A percentile compares a stretch with the other conserved stretches of the same genome.
These are phyloP conservation scores for Epichloe sibirici DNA, from an alignment of 2,329 filamentous ascomycete genomes.

Conservation along the genomic window DNA sequence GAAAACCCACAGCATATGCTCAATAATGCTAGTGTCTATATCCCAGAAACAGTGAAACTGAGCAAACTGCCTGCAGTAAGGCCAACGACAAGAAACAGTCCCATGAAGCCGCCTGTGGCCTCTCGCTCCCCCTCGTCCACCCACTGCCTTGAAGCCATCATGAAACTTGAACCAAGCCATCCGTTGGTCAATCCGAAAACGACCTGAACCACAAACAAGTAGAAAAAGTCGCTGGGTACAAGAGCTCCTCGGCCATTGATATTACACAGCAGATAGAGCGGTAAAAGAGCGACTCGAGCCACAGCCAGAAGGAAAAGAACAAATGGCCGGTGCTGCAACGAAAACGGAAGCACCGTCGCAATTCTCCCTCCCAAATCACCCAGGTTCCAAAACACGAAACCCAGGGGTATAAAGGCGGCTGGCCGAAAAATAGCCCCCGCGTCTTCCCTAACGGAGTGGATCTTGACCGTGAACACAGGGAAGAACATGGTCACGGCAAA, in stretches of 20 bases:
- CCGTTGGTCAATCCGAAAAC: conserved; percentile 78
- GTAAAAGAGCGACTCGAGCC: conserved; percentile 58
- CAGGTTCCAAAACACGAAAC: conserved; percentile 85
- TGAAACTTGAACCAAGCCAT: conserved; percentile 73
- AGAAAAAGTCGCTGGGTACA: conserved; percentile 75
- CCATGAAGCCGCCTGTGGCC: conserved; percentile 90
- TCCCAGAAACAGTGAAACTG: conserved; percentile 61
- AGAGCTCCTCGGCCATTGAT: conserved; percentile 62
- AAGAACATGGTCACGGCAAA: conserved; percentile 88
- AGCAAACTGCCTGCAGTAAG: conserved; percentile 75
- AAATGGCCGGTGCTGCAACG: conserved; percentile 48
- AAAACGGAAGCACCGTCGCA: conserved; percentile 45
- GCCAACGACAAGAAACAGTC: conserved; percentile 73
- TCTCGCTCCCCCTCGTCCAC: conserved; percentile 75
- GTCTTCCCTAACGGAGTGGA: conserved; percentile 29
- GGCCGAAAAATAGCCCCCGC: conserved; percentile 52
- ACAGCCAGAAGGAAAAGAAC: conserved; percentile 57
- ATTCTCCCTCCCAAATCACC: conserved; percentile 75
- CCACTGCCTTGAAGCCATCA: conserved; percentile 80
- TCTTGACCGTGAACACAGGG: conserved; percentile 76
- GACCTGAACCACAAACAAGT: conserved; percentile 71
- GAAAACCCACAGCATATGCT: not conserved
- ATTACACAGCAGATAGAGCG: conserved; percentile 85
- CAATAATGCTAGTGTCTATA: conserved; percentile 7
- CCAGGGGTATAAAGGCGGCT: conserved; percentile 75